Evolutionary conservation across 768 basidiomycete genomes (phyloP).

Genomic region (Lentinula boryana): DNA sequence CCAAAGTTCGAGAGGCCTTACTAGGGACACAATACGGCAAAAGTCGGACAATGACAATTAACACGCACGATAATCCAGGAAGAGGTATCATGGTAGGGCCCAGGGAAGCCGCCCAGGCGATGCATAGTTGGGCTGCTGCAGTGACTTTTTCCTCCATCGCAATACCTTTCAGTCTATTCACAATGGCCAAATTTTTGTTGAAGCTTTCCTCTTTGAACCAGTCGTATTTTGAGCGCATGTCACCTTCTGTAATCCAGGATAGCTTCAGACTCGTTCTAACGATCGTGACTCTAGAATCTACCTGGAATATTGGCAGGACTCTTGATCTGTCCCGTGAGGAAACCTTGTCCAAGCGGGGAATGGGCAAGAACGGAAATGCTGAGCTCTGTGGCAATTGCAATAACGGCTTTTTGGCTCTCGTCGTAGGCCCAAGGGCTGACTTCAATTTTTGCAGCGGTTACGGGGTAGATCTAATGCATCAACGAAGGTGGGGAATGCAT

Average conservation of each 20-base stretch:
- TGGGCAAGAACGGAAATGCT: constrained; percentile 54
- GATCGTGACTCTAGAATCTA: neutral
- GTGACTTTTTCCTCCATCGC: constrained; percentile 37
- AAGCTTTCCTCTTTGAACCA: constrained; percentile 42
- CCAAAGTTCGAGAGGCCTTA: constrained; percentile 28
- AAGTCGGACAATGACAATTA: neutral
- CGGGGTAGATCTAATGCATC: constrained; percentile 38
- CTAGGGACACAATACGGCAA: neutral
- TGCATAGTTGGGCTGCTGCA: constrained; percentile 32
- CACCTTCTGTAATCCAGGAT: constrained; percentile 24
- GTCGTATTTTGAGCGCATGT: constrained; percentile 28
- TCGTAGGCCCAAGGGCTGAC: constrained; percentile 58
- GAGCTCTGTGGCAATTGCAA: constrained; percentile 47
- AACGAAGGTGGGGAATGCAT: neutral
- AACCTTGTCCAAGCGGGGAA: constrained; percentile 49
- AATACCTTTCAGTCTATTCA: constrained; percentile 32
- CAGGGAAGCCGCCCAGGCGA: constrained; percentile 35
- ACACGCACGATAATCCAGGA: constrained; percentile 29
- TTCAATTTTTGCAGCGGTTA: constrained; percentile 63
- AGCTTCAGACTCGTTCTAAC: no score
- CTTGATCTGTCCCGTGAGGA: constrained; percentile 47
- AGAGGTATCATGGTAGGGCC: constrained; percentile 42
- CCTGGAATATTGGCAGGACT: constrained; percentile 26
- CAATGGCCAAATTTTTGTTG: constrained; percentile 36
- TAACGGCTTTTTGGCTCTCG: constrained; percentile 45